These are phyloP conservation scores for Stenogyne calaminthoides DNA, from an alignment of 305 asterid genomes.

Conservation along the genomic window DNA sequence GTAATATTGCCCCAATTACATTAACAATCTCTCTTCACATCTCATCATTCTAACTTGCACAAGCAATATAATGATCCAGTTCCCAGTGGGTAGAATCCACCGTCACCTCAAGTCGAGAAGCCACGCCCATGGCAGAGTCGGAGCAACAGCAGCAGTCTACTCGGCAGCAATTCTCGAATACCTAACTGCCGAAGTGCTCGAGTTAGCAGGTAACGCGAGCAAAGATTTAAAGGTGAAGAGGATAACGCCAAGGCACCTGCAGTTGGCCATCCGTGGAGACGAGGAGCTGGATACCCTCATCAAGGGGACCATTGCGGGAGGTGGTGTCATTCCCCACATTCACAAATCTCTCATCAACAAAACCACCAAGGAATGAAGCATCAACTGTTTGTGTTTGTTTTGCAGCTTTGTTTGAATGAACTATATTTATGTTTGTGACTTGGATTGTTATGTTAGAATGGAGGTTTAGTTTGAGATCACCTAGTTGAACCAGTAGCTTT, in stretches of 20 bases:
- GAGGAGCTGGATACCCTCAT: not conserved
- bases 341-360: constrained; percentile 97
- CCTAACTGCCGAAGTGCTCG: constrained; percentile 87
- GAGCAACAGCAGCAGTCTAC: constrained; percentile 90
- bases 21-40: not conserved
- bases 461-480: not conserved
- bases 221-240: constrained; percentile 91
- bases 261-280: constrained; percentile 65
- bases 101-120: constrained; percentile 85
- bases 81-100: constrained; percentile 90
- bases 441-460: not conserved
- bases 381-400: not conserved
- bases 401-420: not conserved
- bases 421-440: constrained; percentile 12
- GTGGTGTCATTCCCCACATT: constrained; percentile 95
- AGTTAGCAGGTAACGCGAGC: constrained; percentile 92
- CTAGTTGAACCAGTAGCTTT: constrained; percentile 15
- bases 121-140: constrained; percentile 83
- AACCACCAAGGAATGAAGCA: constrained; percentile 77
- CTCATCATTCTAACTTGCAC: not conserved
- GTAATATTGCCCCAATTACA: not conserved
- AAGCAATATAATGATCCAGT: constrained; percentile 37
- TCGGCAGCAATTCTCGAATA: constrained; percentile 90
- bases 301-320: constrained; percentile 78
- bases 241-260: constrained; percentile 87